Base-by-base conservation (phyloP, 31 red algal genomes). In the Bonnemaisonia californica region DNA sequence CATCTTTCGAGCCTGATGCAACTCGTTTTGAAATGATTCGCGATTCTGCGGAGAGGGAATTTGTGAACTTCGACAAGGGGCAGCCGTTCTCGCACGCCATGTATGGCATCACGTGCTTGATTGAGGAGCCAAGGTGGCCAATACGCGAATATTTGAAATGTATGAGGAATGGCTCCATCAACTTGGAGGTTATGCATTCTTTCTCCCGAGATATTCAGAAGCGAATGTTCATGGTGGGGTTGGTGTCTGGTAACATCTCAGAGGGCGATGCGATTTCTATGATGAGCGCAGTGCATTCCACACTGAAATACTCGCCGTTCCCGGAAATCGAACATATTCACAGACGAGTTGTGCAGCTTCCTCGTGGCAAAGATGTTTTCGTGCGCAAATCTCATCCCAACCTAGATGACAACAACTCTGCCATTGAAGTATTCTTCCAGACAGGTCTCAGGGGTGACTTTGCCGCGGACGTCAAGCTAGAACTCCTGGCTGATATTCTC, bases 61-160 rank as follows among this genome's bases (percentile, higher is more conserved):
- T 80, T 57, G 40, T 69, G 30, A 91, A 93, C 62, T 86, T 88
- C 54, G 83, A 54, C 13, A 81, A 86, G 54, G 77, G 73, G 11
- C 90, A 90, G 71, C 91, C 90, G 3, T 91, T 88, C 47, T 63
- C 59, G 19, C 74, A 78, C 28, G 95, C 90, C 29, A 77, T 98
- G 75, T 93, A 98, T 45, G 41, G 48, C 37, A 80, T 74, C 11
- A 47, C 13, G 5, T 78, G 60, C 30, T 36, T 87, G 54, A 54
- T 83, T 2, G 87, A 95, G 61, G 74, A 77, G 60, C 93, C 93
- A 41, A 69, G 93, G 47, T 95, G 92, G 93, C 93, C 91, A 48
- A 63, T 95, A 30, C 42, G 27, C 19, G 80, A 90, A n/a, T 95
- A 89, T 74, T 40, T 90, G 8, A 74, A 74, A 47, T 22, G 54